Conservation (phyloP, 2,329 filamentous ascomycete species). For the Neurospora sp. region DNA sequence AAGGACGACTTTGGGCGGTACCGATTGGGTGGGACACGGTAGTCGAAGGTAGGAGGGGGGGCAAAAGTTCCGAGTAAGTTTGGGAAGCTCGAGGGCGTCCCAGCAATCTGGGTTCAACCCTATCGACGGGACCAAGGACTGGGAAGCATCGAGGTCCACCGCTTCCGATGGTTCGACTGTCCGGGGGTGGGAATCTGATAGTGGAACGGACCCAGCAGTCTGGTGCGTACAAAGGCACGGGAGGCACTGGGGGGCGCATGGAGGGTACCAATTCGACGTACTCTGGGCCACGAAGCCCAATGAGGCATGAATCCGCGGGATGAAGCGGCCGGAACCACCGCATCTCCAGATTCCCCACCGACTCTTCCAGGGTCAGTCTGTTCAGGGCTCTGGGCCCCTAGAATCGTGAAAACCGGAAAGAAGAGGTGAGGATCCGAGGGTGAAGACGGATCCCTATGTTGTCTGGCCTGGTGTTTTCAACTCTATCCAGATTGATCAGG, state of each 20-base stretch:
- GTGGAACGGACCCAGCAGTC: background rate
- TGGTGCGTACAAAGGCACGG: background rate
- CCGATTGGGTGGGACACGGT: background rate
- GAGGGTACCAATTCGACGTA: background rate
- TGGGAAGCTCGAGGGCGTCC: background rate
- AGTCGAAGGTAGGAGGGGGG: background rate
- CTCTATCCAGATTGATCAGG: background rate
- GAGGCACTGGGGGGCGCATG: background rate
- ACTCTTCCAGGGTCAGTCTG: background rate
- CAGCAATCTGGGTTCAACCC: background rate
- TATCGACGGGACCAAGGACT: background rate
- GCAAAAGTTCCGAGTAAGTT: background rate
- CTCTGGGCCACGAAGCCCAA: background rate
- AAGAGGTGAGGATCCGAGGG: background rate
- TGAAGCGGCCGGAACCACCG: background rate
- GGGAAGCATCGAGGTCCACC: background rate
- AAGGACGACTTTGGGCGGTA: background rate
- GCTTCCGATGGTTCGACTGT: background rate
- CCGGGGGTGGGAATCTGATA: background rate
- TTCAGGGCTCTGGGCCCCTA: background rate
- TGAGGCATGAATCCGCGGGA: background rate
- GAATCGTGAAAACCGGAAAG: background rate
- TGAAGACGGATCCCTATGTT: background rate
- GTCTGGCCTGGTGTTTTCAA: background rate
- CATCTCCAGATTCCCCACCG: background rate